A percentile compares a stretch with the other conserved stretches of the same genome.
These are phyloP conservation scores for Vanrija sp. DNA, from an alignment of 1,284 basidiomycete species.

Conservation along the genomic window DNA sequence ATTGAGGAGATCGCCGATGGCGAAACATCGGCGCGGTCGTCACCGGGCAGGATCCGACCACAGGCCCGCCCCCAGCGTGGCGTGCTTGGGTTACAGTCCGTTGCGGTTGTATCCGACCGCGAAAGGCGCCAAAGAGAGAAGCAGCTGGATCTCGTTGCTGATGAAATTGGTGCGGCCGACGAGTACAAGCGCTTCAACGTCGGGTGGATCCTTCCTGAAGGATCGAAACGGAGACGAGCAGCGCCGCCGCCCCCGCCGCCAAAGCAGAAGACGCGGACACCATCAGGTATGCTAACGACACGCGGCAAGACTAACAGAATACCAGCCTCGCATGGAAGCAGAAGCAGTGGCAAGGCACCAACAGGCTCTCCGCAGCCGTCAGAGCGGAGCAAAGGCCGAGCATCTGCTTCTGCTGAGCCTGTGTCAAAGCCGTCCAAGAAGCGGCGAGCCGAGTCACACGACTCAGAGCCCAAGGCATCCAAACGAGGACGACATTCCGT, in stretches of 20 bases:
- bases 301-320: not conserved
- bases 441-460: no score
- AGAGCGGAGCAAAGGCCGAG: no score
- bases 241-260: slow-evolving; percentile 10
- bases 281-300: not conserved
- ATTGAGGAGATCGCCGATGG: not conserved
- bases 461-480: not conserved
- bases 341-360: no score
- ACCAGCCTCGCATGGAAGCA: no score
- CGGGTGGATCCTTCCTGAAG: slow-evolving; percentile 83
- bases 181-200: slow-evolving; percentile 79
- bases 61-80: slow-evolving; percentile 27
- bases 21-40: not conserved
- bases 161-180: slow-evolving; percentile 64
- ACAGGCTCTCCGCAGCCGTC: no score
- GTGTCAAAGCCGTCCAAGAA: no score
- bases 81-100: slow-evolving; percentile 35
- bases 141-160: slow-evolving; percentile 52
- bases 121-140: slow-evolving; percentile 42
- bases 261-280: slow-evolving; percentile 3
- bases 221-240: slow-evolving; percentile 60
- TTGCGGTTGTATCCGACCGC: slow-evolving; percentile 44
- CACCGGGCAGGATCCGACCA: slow-evolving; percentile 7
- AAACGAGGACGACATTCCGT: slow-evolving; percentile 6
- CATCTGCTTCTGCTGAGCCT: no score